Base-by-base conservation (phyloP, 768 basidiomycete genomes). In the Lentinula aciculospora region DNA sequence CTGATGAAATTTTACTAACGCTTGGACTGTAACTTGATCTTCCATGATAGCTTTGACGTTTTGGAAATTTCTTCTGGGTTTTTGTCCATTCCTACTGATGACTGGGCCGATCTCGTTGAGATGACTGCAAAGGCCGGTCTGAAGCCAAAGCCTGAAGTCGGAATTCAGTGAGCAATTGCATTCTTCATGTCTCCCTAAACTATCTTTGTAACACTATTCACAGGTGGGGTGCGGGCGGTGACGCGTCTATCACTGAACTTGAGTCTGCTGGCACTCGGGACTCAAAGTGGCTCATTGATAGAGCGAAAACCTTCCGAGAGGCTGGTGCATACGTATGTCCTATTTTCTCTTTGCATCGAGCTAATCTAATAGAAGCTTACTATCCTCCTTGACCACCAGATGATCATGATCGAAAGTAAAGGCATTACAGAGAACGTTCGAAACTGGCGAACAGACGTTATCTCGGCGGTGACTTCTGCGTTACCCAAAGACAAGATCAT, bases 401-500 rank as follows among this genome's bases (percentile, higher is more conserved):
- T 75, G 67, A 71, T 77, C 45, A 74, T 76, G 76, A 79, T 77
- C 48, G 76, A 79, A 61, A 75, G 73, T 56, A 77, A 76, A 58
- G 74, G 76, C 12, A 77, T 78, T 61, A 77, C 76, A 0, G 76
- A 78, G 62, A 78, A 78, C 63, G 76, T 78, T 28, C 63, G 67
- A 39, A 62, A 58, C 15, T 76, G 72, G 74, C 70, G 74, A 6
- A 76, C 72, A 47, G 76, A 79, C 59, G 74, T 72, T 36, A 76
- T 78, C 49, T 74, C 74, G 25, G 68, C 68, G 9, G 73, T 79
- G 37, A 73, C 71, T 28, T 69, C 71, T 34, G 68, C 66, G 4
- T 68, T 78, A 5, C 76, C 75, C 8, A 68, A 71, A 42, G 71
- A 74, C 39, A 74, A 75, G 57, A 69, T 78, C 57, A 78, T 77